These are phyloP conservation scores for Trichoderma gracile DNA, from an alignment of 2,329 filamentous ascomycete genomes.

Conservation along the genomic window DNA sequence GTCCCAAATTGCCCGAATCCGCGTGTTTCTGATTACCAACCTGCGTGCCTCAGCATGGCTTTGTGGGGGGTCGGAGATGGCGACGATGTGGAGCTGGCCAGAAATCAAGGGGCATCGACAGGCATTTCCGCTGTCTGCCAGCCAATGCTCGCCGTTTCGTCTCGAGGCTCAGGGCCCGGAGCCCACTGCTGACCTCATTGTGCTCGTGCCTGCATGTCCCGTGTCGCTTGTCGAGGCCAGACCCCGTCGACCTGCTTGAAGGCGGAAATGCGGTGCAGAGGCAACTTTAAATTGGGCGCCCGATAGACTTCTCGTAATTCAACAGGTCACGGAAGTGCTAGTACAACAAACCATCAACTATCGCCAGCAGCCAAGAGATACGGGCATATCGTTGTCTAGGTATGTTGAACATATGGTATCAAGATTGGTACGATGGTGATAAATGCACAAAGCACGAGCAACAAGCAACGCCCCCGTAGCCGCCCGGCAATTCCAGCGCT, in stretches of 20 bases:
- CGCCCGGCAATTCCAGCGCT: background rate
- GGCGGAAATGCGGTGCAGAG: background rate
- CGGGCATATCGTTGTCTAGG: too few relatives aligned
- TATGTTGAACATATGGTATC: too few relatives aligned
- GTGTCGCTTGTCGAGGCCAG: background rate
- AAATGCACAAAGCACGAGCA: background rate
- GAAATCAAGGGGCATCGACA: slow-evolving; percentile 29
- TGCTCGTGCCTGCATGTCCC: slow-evolving; percentile 19
- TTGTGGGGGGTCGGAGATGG: slow-evolving; percentile 25
- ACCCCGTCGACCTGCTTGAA: background rate
- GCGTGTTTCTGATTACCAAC: background rate
- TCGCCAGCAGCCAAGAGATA: too few relatives aligned
- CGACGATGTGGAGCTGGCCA: slow-evolving; percentile 25
- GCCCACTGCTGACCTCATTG: slow-evolving; percentile 24
- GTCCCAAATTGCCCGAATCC: too few relatives aligned
- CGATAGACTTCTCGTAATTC: too few relatives aligned
- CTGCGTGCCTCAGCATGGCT: slow-evolving; percentile 22
- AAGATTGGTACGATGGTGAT: background rate
- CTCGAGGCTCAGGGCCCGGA: slow-evolving; percentile 13
- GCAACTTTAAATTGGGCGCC: too few relatives aligned
- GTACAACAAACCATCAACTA: too few relatives aligned
- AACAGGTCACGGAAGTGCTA: too few relatives aligned
- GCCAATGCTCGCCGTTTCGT: slow-evolving; percentile 12
- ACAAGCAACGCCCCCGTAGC: background rate
- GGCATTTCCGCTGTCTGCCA: slow-evolving; percentile 17